Conservation (phyloP, 1,284 basidiomycete species). For the Ganoderma leucocontextum region DNA sequence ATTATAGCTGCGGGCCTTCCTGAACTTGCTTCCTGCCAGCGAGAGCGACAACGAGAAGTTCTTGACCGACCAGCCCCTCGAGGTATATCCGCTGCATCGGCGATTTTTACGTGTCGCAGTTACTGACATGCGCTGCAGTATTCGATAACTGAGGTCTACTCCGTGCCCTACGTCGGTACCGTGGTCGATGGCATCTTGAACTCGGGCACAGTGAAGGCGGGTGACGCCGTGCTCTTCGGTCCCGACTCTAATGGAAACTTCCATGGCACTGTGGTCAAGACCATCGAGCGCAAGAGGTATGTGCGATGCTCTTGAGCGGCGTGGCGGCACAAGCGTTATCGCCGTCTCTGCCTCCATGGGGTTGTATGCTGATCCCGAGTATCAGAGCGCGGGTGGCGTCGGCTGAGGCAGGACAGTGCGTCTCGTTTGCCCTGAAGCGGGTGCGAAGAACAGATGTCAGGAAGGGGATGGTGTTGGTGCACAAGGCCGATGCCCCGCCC, state of each 20-base stretch:
- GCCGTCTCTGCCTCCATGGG: neutral
- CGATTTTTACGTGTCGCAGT: neutral
- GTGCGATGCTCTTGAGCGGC: conserved; percentile 23
- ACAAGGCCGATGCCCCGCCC: conserved; percentile 83
- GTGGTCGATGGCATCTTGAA: conserved; percentile 94
- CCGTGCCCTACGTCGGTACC: conserved; percentile 94
- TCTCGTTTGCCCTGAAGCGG: conserved; percentile 93
- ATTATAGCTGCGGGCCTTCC: conserved; percentile 77
- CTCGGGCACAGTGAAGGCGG: conserved; percentile 76
- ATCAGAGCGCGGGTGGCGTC: conserved; percentile 80
- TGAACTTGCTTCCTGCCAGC: conserved; percentile 88
- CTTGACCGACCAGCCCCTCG: conserved; percentile 85
- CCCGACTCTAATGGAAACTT: conserved; percentile 96
- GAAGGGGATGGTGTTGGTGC: conserved; percentile 94
- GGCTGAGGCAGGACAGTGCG: conserved; percentile 95
- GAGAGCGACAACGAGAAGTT: conserved; percentile 86
- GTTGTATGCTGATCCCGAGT: conserved; percentile 13
- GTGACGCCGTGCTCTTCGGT: conserved; percentile 87
- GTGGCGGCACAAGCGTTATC: neutral
- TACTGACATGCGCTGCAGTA: conserved; percentile 55
- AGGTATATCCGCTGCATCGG: conserved; percentile 54
- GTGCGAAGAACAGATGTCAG: conserved; percentile 85
- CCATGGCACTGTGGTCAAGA: conserved; percentile 83
- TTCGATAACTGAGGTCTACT: conserved; percentile 81
- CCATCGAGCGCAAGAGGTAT: conserved; percentile 93